Conservation (phyloP, 2,329 filamentous ascomycete species). For the Davidsoniella eucalypti region DNA sequence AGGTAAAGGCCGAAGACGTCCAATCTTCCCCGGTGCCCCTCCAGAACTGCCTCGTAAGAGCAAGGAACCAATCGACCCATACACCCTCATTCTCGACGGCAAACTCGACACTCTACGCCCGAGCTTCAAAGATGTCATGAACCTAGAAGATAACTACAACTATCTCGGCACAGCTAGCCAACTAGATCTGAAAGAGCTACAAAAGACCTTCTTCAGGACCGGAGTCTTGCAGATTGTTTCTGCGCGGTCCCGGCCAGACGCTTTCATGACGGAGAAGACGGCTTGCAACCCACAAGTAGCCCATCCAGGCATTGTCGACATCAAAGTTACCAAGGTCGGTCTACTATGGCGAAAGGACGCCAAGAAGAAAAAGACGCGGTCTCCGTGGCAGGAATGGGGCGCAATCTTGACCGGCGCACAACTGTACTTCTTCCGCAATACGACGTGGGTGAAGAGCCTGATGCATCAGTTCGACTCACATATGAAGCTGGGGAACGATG, state of each 20-base stretch:
- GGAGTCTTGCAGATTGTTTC: slow-evolving; percentile 92
- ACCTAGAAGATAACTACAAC: slow-evolving; percentile 78
- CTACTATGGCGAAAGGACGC: slow-evolving; percentile 84
- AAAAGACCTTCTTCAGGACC: slow-evolving; percentile 79
- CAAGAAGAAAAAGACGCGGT: slow-evolving; percentile 86
- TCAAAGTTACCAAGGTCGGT: slow-evolving; percentile 93
- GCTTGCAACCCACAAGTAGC: slow-evolving; percentile 72
- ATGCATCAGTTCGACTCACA: slow-evolving; percentile 79
- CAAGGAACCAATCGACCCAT: slow-evolving; percentile 86
- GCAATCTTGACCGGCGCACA: slow-evolving; percentile 93
- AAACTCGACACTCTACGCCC: slow-evolving; percentile 72
- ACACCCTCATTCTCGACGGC: slow-evolving; percentile 81
- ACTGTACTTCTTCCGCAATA: slow-evolving; percentile 90
- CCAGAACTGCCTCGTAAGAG: slow-evolving; percentile 38
- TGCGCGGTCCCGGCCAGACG: slow-evolving; percentile 79
- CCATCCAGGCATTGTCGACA: slow-evolving; percentile 85
- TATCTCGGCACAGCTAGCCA: slow-evolving; percentile 64
- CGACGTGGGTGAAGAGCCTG: slow-evolving; percentile 77
- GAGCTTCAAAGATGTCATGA: slow-evolving; percentile 79
- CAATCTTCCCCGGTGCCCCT: slow-evolving; percentile 42
- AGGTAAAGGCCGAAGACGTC: slow-evolving; percentile 57
- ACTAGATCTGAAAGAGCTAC: slow-evolving; percentile 65
- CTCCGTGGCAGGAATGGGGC: slow-evolving; percentile 98
- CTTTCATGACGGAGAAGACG: slow-evolving; percentile 80
- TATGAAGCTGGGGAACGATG: slow-evolving; percentile 58